phyloP scores from a whole-genome alignment of 306 rosid species.

The Rubus idaeus region DNA sequence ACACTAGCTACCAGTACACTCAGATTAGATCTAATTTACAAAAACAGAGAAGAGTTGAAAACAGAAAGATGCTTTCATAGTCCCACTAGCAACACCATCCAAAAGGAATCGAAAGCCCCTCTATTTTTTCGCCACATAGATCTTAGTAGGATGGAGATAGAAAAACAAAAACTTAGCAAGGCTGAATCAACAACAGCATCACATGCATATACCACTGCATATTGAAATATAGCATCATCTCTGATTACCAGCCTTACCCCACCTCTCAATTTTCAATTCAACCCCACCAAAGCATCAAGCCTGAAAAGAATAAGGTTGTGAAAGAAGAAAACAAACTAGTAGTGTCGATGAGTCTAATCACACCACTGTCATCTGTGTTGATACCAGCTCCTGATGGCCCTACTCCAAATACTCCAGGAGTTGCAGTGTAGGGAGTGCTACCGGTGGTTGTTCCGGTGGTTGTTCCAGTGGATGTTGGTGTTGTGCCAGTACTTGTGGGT shows the following conservation, averaged over 20 bases:
- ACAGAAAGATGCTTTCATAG: slow-evolving; percentile 21
- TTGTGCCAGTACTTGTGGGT: slow-evolving; percentile 22
- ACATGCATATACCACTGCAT: slow-evolving; percentile 38
- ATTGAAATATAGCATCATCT: slow-evolving; percentile 35
- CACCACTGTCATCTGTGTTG: slow-evolving; percentile 64
- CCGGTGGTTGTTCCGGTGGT: slow-evolving; percentile 19
- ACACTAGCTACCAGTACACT: slow-evolving; percentile 22
- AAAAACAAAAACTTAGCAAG: slow-evolving; percentile 30
- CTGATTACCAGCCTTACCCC: slow-evolving; percentile 24
- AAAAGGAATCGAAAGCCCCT: slow-evolving; percentile 43
- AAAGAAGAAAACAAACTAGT: slow-evolving; percentile 23
- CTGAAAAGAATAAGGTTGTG: slow-evolving; percentile 36
- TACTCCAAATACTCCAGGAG: slow-evolving; percentile 69
- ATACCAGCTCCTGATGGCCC: slow-evolving; percentile 75
- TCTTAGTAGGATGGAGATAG: slow-evolving; percentile 23
- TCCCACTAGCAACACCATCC: slow-evolving; percentile 26
- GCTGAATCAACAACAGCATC: slow-evolving; percentile 38
- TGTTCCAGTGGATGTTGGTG: background rate
- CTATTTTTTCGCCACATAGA: slow-evolving; percentile 22
- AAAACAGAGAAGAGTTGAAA: background rate
- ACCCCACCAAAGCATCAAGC: slow-evolving; percentile 58
- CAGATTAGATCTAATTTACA: slow-evolving; percentile 39
- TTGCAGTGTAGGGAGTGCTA: slow-evolving; percentile 34
- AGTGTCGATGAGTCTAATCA: slow-evolving; percentile 30
- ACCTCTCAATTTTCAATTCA: slow-evolving; percentile 30